phyloP scores from a whole-genome alignment of 225 moss, liverwort and hornwort genomes.

The Lunularia cruciata region DNA sequence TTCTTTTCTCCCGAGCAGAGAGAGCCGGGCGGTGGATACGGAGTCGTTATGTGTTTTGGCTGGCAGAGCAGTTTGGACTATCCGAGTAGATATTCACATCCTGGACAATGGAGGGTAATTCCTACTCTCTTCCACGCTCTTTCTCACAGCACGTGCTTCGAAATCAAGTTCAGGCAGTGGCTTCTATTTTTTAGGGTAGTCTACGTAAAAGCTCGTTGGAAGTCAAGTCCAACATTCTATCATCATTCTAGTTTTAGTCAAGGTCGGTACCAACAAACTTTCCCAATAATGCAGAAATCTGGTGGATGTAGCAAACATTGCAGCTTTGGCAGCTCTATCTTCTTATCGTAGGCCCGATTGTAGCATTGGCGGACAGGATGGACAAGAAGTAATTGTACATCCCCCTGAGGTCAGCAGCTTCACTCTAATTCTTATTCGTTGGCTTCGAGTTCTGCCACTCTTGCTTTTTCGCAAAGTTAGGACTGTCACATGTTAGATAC shows the following conservation, averaged over 20 bases:
- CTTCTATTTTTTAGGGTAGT: not conserved
- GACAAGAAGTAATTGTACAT: constrained; percentile 77
- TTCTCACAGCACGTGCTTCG: not conserved
- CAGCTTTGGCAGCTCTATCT: constrained; percentile 72
- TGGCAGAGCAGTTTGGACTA: constrained; percentile 73
- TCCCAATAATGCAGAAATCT: constrained; percentile 60
- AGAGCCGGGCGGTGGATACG: constrained; percentile 89
- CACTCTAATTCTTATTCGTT: not conserved
- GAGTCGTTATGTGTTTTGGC: constrained; percentile 85
- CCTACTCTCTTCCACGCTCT: not conserved
- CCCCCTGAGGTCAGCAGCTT: constrained; percentile 66
- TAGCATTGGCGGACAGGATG: constrained; percentile 70
- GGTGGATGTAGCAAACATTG: constrained; percentile 83
- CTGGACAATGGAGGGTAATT: constrained; percentile 82
- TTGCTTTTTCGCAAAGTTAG: too few relatives aligned
- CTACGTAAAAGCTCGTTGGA: not conserved
- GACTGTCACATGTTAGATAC: too few relatives aligned
- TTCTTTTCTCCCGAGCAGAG: constrained; percentile 39
- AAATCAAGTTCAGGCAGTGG: not conserved
- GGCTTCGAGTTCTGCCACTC: not conserved
- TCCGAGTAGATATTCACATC: constrained; percentile 78
- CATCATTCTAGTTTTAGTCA: constrained; percentile 6
- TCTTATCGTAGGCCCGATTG: constrained; percentile 79
- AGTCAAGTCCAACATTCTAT: too few relatives aligned
- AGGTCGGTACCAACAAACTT: constrained; percentile 13